These are phyloP conservation scores for Fusarium sulawesiense DNA, from an alignment of 2,329 filamentous ascomycete species.

Conservation along the genomic window DNA sequence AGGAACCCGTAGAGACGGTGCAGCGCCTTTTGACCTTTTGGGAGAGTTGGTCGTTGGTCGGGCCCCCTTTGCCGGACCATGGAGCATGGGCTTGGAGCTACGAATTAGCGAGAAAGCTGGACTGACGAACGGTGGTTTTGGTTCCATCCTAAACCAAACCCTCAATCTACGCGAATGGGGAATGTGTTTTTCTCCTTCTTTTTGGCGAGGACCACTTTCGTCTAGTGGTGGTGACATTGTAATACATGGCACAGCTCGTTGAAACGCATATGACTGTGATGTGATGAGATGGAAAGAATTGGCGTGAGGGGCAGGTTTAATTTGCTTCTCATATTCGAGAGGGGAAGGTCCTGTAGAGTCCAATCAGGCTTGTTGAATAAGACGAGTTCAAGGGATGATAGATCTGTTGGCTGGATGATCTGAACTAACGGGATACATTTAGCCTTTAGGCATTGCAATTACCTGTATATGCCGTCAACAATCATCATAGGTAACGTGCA, in stretches of 20 bases:
- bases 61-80: slow-evolving; percentile 26
- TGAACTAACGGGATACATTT: not conserved
- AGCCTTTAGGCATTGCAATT: not conserved
- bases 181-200: not conserved
- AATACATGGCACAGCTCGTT: slow-evolving; percentile 18
- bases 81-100: slow-evolving; percentile 3
- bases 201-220: not conserved
- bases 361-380: slow-evolving; percentile 24
- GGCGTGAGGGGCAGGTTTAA: slow-evolving; percentile 38
- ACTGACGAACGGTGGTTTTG: slow-evolving; percentile 17
- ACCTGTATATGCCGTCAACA: not conserved
- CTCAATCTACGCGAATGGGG: slow-evolving; percentile 5
- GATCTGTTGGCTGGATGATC: slow-evolving; percentile 3
- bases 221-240: slow-evolving; percentile 6
- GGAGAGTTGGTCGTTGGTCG: slow-evolving; percentile 1
- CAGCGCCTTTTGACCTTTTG: slow-evolving; percentile 25
- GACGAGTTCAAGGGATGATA: slow-evolving; percentile 31
- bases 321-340: slow-evolving; percentile 31
- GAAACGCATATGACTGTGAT: slow-evolving; percentile 5
- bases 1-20: slow-evolving; percentile 32
- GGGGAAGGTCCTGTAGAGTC: slow-evolving; percentile 16
- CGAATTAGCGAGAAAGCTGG: slow-evolving; percentile 16
- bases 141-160: slow-evolving; percentile 6
- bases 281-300: slow-evolving; percentile 15
- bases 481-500: slow-evolving; percentile 4